Evolutionary conservation across 1,139 yeast species (phyloP), one percentile per base, ranked within the genome.

Genomic region (Kodamaea suecica): DNA sequence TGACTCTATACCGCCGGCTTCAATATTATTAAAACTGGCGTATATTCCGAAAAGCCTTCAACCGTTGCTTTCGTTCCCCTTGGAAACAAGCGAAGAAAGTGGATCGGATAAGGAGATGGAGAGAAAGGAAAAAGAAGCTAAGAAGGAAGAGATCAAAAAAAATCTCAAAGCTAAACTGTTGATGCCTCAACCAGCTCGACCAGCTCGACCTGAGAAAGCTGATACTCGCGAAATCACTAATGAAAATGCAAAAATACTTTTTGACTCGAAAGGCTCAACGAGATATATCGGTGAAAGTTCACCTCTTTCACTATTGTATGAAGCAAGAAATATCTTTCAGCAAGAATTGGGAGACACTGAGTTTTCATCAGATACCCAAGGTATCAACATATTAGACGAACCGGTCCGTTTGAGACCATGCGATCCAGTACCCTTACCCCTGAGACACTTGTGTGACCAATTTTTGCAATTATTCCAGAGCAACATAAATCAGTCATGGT

Each of bases 241-340:
- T 17, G 23, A 16, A 6, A 27, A 27, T n/a, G 41, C 50, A 3
- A 41, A 51, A 11, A 43, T 54, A 17, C 39, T 56, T 10, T 40
- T 45, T 35, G 58, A 54, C 32, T 45, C 50, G 8, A 47, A 48
- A 4, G 51, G 56, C 8, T 48, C 52, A 3, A 48, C 54, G n/a
- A 36, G 57, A 19, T 56, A 53, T 37, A 50, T 56, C 39, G 60
- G 60, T 13, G 61, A 54, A 36, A 53, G 58, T n/a, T 50, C 57
- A 36, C 58, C 59, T 0, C 43, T 56, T 15, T 53, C 57, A 4
- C 40, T 55, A 7, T 43, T 56, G 16, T 52, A 51, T 33, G 60
- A 55, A 37, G 48, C 57, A 2, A 41, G 59, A 35, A 53, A 49
- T 29, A 48, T 55, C n/a, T 53, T 53, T 40, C 38, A 40, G 21